Percentiles rank a stretch among this genome's conserved stretches.
phyloP scores from a whole-genome alignment of 257 asterid species.

The Petrea volubilis region DNA sequence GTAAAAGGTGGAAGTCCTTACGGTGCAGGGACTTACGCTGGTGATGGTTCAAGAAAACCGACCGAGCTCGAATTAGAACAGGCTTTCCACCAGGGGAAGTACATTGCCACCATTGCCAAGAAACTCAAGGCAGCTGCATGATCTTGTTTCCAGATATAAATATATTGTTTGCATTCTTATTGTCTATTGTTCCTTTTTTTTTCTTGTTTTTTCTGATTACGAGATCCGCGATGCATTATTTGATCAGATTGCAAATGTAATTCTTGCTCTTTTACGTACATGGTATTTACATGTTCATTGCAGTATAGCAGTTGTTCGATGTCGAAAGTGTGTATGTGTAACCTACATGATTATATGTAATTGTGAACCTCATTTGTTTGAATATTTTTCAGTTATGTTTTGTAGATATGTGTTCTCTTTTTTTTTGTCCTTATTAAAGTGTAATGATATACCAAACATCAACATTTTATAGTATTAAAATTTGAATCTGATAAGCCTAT shows the following conservation, averaged over 20 bases:
- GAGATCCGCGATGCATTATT: neutral
- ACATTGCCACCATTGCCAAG: slow-evolving; percentile 48
- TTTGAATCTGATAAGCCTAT: no score
- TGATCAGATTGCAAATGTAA: slow-evolving; percentile 9
- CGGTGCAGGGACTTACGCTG: slow-evolving; percentile 78
- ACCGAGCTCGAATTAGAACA: slow-evolving; percentile 51
- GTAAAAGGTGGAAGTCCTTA: slow-evolving; percentile 89
- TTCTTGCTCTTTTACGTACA: slow-evolving; percentile 17
- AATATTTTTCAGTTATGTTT: neutral
- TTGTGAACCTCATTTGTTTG: neutral
- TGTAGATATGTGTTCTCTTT: neutral
- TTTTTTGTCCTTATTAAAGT: neutral
- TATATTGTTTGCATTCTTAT: slow-evolving; percentile 19
- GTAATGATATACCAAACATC: no score
- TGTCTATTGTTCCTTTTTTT: no score
- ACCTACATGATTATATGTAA: neutral
- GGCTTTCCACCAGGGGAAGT: slow-evolving; percentile 54
- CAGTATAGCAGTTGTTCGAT: neutral
- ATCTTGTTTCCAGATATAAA: slow-evolving; percentile 20
- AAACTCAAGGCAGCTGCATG: slow-evolving; percentile 42
- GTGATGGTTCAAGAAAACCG: slow-evolving; percentile 61
- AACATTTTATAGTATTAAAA: no score
- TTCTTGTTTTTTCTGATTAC: neutral
- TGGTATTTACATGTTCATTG: slow-evolving; percentile 5
- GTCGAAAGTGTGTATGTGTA: neutral